phyloP scores from a whole-genome alignment of 768 basidiomycete genomes.

The Tulasnella sp. region DNA sequence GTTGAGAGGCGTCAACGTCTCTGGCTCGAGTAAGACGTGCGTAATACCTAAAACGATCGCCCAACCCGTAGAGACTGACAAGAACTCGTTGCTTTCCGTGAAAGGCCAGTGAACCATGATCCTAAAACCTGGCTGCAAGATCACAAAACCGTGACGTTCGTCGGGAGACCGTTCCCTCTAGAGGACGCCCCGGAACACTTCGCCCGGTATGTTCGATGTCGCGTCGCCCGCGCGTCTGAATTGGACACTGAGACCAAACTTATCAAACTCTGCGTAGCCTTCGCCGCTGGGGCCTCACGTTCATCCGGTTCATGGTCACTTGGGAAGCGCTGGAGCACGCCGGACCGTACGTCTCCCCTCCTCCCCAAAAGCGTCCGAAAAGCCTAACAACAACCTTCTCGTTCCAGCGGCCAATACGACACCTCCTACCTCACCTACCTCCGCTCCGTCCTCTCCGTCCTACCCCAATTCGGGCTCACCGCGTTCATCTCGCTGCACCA shows the following conservation, averaged over 20 bases:
- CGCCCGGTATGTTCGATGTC: conserved; percentile 29
- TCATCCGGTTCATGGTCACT: conserved; percentile 82
- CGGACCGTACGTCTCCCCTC: conserved; percentile 56
- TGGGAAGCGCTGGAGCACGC: conserved; percentile 97
- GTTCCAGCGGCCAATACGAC: conserved; percentile 61
- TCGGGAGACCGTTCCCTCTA: conserved; percentile 83
- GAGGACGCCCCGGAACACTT: conserved; percentile 81
- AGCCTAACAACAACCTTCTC: background rate
- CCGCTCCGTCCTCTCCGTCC: conserved; percentile 48
- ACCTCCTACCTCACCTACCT: conserved; percentile 72
- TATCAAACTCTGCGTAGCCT: conserved; percentile 25
- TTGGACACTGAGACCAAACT: background rate
- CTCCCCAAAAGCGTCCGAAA: background rate
- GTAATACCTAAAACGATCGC: conserved; percentile 20
- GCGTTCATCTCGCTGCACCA: conserved; percentile 81
- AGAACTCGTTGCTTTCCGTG: too few species aligned
- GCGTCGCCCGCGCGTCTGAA: background rate
- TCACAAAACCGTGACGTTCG: conserved; percentile 62
- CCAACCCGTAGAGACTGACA: background rate
- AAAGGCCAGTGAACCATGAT: conserved; percentile 57
- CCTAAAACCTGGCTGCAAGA: conserved; percentile 56
- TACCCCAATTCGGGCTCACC: conserved; percentile 60
- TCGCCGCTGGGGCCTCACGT: conserved; percentile 77
- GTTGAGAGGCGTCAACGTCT: conserved; percentile 76
- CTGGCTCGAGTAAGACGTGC: conserved; percentile 73